Percentiles rank a stretch among this genome's conserved stretches.
Conservation (phyloP, 352 stramenopile species). For the Globisporangium canariense region DNA sequence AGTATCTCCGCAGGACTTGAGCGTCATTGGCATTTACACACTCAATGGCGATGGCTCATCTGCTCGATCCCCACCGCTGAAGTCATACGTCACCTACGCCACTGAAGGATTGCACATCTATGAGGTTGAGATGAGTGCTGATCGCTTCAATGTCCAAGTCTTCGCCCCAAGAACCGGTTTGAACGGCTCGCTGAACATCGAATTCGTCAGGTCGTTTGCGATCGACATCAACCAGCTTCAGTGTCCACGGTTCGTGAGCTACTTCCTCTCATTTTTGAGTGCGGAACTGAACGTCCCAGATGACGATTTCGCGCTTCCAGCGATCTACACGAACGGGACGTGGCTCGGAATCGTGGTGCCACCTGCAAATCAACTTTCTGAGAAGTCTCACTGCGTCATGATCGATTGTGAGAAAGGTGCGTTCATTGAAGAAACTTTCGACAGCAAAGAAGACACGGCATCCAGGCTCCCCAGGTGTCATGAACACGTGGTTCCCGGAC, state of each 20-base stretch:
- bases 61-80: slow-evolving; percentile 12
- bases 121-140: slow-evolving; percentile 39
- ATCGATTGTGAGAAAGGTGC: slow-evolving; percentile 44
- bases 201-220: slow-evolving; percentile 27
- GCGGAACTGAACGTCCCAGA: slow-evolving; percentile 24
- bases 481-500: slow-evolving; percentile 21
- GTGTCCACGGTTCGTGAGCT: slow-evolving; percentile 32
- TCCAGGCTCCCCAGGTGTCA: slow-evolving; percentile 20
- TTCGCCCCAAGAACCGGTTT: slow-evolving; percentile 23
- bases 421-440: slow-evolving; percentile 4
- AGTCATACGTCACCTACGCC: slow-evolving; percentile 34
- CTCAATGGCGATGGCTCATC: slow-evolving; percentile 1
- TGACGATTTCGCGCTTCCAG: slow-evolving; percentile 20
- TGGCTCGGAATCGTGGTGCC: slow-evolving; percentile 30
- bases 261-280: slow-evolving; percentile 35
- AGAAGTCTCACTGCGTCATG: slow-evolving; percentile 36
- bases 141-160: slow-evolving; percentile 36
- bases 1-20: slow-evolving; percentile 22
- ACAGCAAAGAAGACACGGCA: background rate
- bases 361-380: slow-evolving; percentile 10
- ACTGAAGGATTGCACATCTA: slow-evolving; percentile 57
- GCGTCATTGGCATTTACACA: slow-evolving; percentile 9
- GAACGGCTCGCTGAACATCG: slow-evolving; percentile 15
- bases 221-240: slow-evolving; percentile 38
- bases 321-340: slow-evolving; percentile 42